phyloP scores from a whole-genome alignment of 1,139 yeast genomes.

The Meyerozyma guilliermondii region DNA sequence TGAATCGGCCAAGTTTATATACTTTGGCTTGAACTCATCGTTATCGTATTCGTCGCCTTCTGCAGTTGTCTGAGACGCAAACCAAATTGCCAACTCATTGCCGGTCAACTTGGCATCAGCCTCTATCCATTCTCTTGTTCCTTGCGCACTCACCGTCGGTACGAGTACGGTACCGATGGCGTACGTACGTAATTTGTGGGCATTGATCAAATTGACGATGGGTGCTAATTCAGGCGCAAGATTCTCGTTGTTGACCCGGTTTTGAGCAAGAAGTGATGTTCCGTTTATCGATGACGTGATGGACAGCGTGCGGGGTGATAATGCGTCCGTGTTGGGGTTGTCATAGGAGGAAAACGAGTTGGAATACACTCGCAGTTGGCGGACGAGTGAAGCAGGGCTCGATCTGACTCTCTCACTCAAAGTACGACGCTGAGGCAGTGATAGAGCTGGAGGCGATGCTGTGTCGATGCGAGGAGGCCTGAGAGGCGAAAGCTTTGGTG shows the following conservation, averaged over 20 bases:
- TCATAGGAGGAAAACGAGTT: conserved; percentile 9
- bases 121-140: conserved; percentile 24
- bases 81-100: conserved; percentile 48
- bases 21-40: conserved; percentile 39
- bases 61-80: conserved; percentile 23
- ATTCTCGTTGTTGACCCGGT: conserved; percentile 20
- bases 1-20: conserved; percentile 47
- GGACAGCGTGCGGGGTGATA: conserved; percentile 7
- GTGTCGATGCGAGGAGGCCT: neutral
- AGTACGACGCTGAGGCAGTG: conserved; percentile 9
- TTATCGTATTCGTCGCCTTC: conserved; percentile 17
- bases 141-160: conserved; percentile 14
- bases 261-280: conserved; percentile 11
- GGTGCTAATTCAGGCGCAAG: conserved; percentile 39
- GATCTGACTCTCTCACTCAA: conserved; percentile 26
- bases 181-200: conserved; percentile 38
- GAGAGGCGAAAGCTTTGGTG: neutral
- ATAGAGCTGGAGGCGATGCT: neutral
- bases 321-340: conserved; percentile 8
- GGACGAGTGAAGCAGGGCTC: conserved; percentile 36
- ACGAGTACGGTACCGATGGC: conserved; percentile 28
- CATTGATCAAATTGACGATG: conserved; percentile 36
- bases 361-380: conserved; percentile 34
- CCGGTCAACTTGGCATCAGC: conserved; percentile 48
- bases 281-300: conserved; percentile 3